Percentiles rank a stretch among this genome's conserved stretches.
These are phyloP conservation scores for Hanseniaspora uvarum DNA, from an alignment of 1,139 yeast genomes.

Conservation along the genomic window DNA sequence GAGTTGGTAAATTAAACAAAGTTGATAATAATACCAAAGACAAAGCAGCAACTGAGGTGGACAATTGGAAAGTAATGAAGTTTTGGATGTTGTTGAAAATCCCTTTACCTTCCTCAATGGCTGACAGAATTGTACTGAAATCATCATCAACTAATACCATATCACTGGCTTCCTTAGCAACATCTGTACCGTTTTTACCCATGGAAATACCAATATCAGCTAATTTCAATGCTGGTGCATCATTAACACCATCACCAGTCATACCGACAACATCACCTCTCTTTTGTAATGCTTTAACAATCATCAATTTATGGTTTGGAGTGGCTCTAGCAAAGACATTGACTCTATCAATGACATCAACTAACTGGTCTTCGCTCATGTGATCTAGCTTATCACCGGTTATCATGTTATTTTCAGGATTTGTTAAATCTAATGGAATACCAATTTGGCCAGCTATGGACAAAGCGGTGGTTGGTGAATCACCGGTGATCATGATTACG, in stretches of 20 bases:
- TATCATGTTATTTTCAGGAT: conserved; percentile 53
- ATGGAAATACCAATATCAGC: conserved; percentile 96
- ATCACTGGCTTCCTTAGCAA: conserved; percentile 96
- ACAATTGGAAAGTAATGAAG: conserved; percentile 84
- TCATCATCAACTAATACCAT: conserved; percentile 96
- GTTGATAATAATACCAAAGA: conserved; percentile 82
- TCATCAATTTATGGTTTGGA: conserved; percentile 88
- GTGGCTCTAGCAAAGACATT: conserved; percentile 93
- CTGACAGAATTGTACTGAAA: conserved; percentile 80
- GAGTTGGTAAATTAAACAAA: conserved; percentile 77
- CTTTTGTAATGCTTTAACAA: conserved; percentile 81
- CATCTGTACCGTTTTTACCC: conserved; percentile 97
- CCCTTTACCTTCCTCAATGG: conserved; percentile 95
- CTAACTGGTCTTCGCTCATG: conserved; percentile 57
- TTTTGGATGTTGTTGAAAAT: conserved; percentile 89
- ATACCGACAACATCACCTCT: conserved; percentile 95
- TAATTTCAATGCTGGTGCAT: conserved; percentile 94
- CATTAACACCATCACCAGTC: conserved; percentile 99
- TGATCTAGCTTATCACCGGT: conserved; percentile 74
- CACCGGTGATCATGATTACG: conserved; percentile 96
- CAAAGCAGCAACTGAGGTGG: conserved; percentile 91
- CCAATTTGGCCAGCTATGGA: conserved; percentile 89
- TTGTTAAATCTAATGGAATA: conserved; percentile 54
- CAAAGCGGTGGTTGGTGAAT: conserved; percentile 82
- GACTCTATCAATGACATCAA: conserved; percentile 67